Evolutionary conservation across 345 rosid genomes (phyloP).

Genomic region (Sapria himalayana): DNA sequence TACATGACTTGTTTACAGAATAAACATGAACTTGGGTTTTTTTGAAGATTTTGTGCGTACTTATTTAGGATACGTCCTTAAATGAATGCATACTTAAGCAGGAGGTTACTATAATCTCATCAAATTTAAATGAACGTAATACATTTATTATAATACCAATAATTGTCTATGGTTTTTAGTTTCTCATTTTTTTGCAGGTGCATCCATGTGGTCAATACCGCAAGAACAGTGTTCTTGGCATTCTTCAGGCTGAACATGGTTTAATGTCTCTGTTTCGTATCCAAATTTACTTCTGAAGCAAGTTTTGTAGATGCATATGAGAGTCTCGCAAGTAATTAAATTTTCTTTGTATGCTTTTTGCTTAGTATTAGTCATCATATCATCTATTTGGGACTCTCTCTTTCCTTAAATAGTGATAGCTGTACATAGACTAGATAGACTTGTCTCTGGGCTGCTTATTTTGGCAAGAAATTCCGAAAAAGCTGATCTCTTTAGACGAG

Average conservation of each 20-base stretch:
- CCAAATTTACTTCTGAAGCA: conserved; percentile 15
- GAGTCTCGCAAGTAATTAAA: no score
- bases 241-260: conserved; percentile 79
- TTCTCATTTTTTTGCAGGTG: conserved; percentile 24
- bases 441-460: conserved; percentile 84
- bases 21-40: no score
- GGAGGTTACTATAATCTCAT: no score
- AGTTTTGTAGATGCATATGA: background rate
- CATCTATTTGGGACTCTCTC: conserved; percentile 1
- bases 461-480: conserved; percentile 63
- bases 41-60: no score
- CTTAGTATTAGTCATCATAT: background rate
- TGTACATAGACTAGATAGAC: conserved; percentile 66
- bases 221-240: conserved; percentile 85
- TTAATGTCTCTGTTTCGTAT: conserved; percentile 70
- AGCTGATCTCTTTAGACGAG: conserved; percentile 73
- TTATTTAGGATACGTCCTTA: no score
- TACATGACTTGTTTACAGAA: no score
- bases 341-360: background rate
- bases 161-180: background rate
- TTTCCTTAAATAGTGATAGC: conserved; percentile 32
- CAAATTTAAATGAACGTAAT: no score
- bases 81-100: no score
- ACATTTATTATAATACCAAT: no score
- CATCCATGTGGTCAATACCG: conserved; percentile 95